Conservation (phyloP, 768 basidiomycete genomes). For the Xerocomellus amylosporus region DNA sequence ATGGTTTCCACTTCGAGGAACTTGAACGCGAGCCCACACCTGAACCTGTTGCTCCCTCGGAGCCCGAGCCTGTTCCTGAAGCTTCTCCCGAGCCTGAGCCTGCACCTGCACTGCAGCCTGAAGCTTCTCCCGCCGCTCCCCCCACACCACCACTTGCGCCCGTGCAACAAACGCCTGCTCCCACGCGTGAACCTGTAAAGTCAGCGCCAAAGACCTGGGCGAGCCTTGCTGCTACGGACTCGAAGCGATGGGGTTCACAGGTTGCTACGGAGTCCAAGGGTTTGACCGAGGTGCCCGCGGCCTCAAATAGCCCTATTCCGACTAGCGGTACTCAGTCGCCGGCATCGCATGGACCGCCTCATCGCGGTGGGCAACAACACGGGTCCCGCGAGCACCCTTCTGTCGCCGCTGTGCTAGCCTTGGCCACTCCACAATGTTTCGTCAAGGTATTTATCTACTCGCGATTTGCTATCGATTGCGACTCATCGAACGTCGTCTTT, state of each 20-base stretch:
- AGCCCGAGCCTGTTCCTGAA: conserved; percentile 28
- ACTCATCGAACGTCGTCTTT: conserved; percentile 8
- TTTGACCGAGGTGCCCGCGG: conserved; percentile 58
- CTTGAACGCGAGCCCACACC: conserved; percentile 32
- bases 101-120: conserved; percentile 17
- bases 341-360: conserved; percentile 30
- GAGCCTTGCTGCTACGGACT: conserved; percentile 79
- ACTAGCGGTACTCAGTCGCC: conserved; percentile 38
- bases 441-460: conserved; percentile 64
- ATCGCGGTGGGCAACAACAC: conserved; percentile 34
- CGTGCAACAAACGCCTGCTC: conserved; percentile 27
- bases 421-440: conserved; percentile 81
- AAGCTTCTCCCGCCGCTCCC: conserved; percentile 17
- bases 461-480: not conserved
- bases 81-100: conserved; percentile 29
- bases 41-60: conserved; percentile 21
- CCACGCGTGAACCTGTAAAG: conserved; percentile 36
- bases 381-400: conserved; percentile 44
- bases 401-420: conserved; percentile 53
- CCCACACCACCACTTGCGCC: conserved; percentile 32
- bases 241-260: conserved; percentile 80
- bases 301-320: conserved; percentile 40
- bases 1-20: conserved; percentile 39
- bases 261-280: conserved; percentile 78
- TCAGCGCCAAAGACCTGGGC: conserved; percentile 84